phyloP scores from a whole-genome alignment of 164 flowering plant genomes.

The Umbilicus rupestris region DNA sequence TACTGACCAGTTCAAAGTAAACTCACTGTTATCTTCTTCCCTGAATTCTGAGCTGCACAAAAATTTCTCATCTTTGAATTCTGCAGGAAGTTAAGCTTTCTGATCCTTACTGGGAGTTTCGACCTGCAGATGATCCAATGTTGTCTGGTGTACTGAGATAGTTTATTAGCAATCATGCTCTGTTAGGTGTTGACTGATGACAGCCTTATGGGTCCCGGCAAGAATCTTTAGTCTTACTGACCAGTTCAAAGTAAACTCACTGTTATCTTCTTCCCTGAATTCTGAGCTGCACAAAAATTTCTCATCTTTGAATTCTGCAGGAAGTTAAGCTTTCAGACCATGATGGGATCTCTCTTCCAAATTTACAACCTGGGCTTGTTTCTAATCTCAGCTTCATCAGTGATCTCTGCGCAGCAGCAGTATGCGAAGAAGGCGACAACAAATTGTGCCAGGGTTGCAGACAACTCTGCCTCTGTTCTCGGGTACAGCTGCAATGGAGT shows the following conservation, averaged over 20 bases:
- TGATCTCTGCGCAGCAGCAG: constrained; percentile 45
- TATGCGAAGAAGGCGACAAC: constrained; percentile 26
- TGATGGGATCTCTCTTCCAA: constrained; percentile 13
- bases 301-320: not conserved
- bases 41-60: not conserved
- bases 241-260: not conserved
- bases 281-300: not conserved
- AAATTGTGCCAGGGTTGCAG: constrained; percentile 24
- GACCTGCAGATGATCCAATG: no score
- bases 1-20: not conserved
- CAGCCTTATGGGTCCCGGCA: not conserved
- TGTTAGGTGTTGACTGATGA: not conserved
- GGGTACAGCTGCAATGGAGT: constrained; percentile 58
- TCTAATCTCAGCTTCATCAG: constrained; percentile 15
- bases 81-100: not conserved
- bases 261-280: not conserved
- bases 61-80: not conserved
- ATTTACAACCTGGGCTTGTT: constrained; percentile 12
- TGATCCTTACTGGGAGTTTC: no score
- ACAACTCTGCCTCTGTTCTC: constrained; percentile 29
- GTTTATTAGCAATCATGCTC: no score
- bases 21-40: not conserved
- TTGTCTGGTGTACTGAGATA: no score
- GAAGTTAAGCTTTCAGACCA: constrained; percentile 7
- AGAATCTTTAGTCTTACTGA: not conserved